Evolutionary conservation across 2,329 filamentous ascomycete species (phyloP), one percentile per base, ranked within the genome.

Genomic region (Cryphonectria carpinicola): DNA sequence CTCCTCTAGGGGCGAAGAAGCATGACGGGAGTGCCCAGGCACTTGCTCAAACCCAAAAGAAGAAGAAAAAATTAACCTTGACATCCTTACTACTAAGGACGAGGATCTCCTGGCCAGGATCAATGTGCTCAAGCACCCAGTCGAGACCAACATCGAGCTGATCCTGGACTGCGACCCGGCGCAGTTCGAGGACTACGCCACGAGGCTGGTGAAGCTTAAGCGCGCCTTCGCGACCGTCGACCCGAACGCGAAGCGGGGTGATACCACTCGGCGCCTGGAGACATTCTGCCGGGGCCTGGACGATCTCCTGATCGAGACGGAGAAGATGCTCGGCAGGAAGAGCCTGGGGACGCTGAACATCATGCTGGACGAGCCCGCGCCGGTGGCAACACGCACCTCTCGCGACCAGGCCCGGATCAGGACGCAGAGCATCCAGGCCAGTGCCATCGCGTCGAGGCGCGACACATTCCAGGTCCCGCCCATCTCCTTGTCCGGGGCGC

Each of bases 371-470:
- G 63, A 65, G 25, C 63, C 63, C 3, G 63, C 63, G 3, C 63
- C 63, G 4, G 63, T 65, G 3, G 63, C 63, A 5, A 65, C 63
- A 4, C 63, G 63, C 63, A 35, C 41, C 7, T 49, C 63, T n/a
- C 63, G 63, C 28, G 63, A 65, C 25, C 63, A 65, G 63, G 63
- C 63, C 28, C 63, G 63, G 14, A 32, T 65, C 63, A 65, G 63
- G 63, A 65, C 63, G 25, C 63, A 64, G 61, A 64, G 61, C n/a
- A 28, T 64, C 22, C 39, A 64, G 61, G 61, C 61, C 39, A 64
- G 61, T 14, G 13, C 39, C n/a, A 46, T 65, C 63, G 63, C 63
- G 28, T 52, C 63, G 10, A 32, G 63, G 63, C 63, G 63, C 19
- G 63, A 46, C 10, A 17, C 39, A 4, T 49, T 35, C 28, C 43